Percentiles rank a stretch among this genome's conserved stretches.
phyloP scores from a whole-genome alignment of 2,329 filamentous ascomycete genomes.

The Colletotrichum spaethianum region DNA sequence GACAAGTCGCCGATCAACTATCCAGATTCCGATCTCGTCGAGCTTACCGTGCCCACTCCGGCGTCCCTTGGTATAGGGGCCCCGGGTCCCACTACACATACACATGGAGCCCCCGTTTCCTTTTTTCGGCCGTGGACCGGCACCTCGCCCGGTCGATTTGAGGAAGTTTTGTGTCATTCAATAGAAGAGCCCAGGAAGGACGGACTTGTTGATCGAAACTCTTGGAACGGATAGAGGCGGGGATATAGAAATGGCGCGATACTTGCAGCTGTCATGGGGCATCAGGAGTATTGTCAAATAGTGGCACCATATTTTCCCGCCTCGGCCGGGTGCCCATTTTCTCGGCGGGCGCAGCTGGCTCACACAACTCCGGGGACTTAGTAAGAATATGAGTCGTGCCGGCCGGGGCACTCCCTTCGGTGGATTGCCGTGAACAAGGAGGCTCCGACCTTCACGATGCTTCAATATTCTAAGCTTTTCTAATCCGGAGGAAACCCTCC shows the following conservation, averaged over 20 bases:
- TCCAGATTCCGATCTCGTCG: conserved; percentile 34
- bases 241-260: conserved; percentile 20
- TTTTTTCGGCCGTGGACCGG: conserved; percentile 27
- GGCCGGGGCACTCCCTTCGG: conserved; percentile 5
- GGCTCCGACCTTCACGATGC: conserved; percentile 25
- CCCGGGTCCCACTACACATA: conserved; percentile 14
- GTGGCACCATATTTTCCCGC: neutral
- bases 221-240: neutral
- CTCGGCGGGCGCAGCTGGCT: conserved; percentile 11
- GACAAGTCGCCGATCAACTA: conserved; percentile 22
- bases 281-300: conserved; percentile 12
- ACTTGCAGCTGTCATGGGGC: conserved; percentile 25
- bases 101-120: conserved; percentile 7
- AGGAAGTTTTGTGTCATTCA: conserved; percentile 3
- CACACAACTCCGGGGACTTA: conserved; percentile 9
- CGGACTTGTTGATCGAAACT: conserved; percentile 14
- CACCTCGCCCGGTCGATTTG: neutral
- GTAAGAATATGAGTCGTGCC: conserved; percentile 5
- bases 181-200: neutral
- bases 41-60: conserved; percentile 28
- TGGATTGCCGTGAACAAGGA: neutral
- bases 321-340: neutral
- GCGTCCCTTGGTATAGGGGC: neutral
- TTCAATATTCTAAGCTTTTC: conserved; percentile 1
- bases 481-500: conserved; percentile 32